Percentiles rank a stretch among this genome's conserved stretches.
These are phyloP conservation scores for Podospora pseudopauciseta DNA, from an alignment of 495 filamentous ascomycete species.

Conservation along the genomic window DNA sequence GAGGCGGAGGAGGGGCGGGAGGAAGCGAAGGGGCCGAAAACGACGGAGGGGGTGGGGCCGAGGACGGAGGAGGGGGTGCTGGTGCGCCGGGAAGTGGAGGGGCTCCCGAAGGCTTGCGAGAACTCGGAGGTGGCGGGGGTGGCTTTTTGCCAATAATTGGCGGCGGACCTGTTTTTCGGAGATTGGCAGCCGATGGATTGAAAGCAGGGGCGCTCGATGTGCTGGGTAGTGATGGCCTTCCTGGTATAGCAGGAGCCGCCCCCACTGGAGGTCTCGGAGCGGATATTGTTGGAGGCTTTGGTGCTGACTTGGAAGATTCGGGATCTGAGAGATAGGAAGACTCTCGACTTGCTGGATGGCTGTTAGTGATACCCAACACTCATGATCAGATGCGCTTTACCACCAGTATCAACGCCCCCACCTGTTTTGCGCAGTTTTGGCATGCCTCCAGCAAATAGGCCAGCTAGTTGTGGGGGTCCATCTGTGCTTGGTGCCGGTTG, in stretches of 20 bases:
- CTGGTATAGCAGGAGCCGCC: slow-evolving; percentile 59
- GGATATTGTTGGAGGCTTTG: slow-evolving; percentile 55
- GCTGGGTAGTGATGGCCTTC: slow-evolving; percentile 37
- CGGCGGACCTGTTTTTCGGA: slow-evolving; percentile 32
- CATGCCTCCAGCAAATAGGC: slow-evolving; percentile 91
- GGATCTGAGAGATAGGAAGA: slow-evolving; percentile 78
- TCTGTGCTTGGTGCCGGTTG: slow-evolving; percentile 41
- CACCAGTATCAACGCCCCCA: slow-evolving; percentile 85
- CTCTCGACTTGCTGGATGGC: slow-evolving; percentile 57
- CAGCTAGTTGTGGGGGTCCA: slow-evolving; percentile 75
- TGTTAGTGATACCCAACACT: background rate
- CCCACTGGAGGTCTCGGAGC: slow-evolving; percentile 61
- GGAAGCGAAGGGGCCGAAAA: slow-evolving; percentile 49
- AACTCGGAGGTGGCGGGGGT: slow-evolving; percentile 64
- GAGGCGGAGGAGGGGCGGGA: slow-evolving; percentile 50
- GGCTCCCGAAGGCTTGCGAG: slow-evolving; percentile 61
- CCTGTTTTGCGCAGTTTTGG: slow-evolving; percentile 85
- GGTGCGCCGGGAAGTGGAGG: slow-evolving; percentile 47
- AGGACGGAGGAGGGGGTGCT: slow-evolving; percentile 52
- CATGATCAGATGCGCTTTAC: slow-evolving; percentile 34
- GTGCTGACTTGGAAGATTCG: slow-evolving; percentile 55
- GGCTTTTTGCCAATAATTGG: slow-evolving; percentile 65
- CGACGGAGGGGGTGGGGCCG: slow-evolving; percentile 49
- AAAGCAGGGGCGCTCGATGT: slow-evolving; percentile 41
- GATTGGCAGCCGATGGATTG: slow-evolving; percentile 50